Evolutionary conservation across 768 basidiomycete species (phyloP).

Genomic region (Hypsizygus marmoreus): DNA sequence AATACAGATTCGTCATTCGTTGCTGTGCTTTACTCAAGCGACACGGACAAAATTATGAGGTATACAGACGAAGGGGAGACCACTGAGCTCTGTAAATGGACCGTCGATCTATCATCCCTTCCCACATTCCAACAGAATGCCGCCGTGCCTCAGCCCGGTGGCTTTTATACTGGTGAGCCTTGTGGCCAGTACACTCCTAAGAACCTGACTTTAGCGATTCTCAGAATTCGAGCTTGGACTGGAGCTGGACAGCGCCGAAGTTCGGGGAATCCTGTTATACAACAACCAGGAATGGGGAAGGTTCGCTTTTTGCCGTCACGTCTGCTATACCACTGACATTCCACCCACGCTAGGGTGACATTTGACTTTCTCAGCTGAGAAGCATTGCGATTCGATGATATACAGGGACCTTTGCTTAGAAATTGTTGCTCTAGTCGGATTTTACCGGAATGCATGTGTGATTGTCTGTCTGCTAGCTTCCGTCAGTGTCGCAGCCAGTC

Average conservation of each 20-base stretch:
- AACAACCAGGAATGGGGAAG: slow-evolving; percentile 82
- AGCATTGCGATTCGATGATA: slow-evolving; percentile 7
- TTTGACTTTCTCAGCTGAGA: slow-evolving; percentile 48
- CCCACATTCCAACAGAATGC: slow-evolving; percentile 80
- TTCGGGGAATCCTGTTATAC: slow-evolving; percentile 76
- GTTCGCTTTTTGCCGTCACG: slow-evolving; percentile 38
- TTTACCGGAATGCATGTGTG: slow-evolving; percentile 18
- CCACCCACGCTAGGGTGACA: slow-evolving; percentile 37
- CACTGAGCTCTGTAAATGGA: slow-evolving; percentile 81
- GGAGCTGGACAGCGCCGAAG: slow-evolving; percentile 85
- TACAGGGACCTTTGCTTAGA: too few relatives aligned
- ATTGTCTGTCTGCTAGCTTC: slow-evolving; percentile 17
- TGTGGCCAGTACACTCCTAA: not conserved
- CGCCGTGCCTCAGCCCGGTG: slow-evolving; percentile 50
- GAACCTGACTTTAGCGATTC: slow-evolving; percentile 11
- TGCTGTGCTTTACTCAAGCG: slow-evolving; percentile 80
- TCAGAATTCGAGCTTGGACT: slow-evolving; percentile 83
- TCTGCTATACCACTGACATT: slow-evolving; percentile 13
- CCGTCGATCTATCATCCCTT: slow-evolving; percentile 75
- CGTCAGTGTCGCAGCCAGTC: slow-evolving; percentile 26
- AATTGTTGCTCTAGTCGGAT: too few relatives aligned
- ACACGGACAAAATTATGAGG: slow-evolving; percentile 73
- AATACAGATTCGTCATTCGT: slow-evolving; percentile 74
- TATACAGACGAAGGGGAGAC: slow-evolving; percentile 87
- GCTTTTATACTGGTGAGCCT: slow-evolving; percentile 77